Base-by-base conservation (phyloP, 2,329 filamentous ascomycete species). In the Aspergillus sp. region DNA sequence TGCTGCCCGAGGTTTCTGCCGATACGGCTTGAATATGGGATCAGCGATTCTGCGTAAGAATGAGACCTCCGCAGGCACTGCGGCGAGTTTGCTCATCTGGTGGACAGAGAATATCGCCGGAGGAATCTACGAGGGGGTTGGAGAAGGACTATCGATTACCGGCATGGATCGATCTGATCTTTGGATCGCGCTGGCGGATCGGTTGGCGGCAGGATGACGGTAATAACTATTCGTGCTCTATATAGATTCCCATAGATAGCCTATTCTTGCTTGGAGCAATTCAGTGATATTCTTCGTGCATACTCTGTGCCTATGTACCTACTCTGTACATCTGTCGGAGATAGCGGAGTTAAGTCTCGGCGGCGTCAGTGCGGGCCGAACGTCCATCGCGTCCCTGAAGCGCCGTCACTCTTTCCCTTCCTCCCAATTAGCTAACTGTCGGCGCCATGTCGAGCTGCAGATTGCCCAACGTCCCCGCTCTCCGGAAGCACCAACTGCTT, bases 401-500 rank as follows among this genome's bases (percentile, higher is more conserved):
- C 34, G 7, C 25, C 25, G 9, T 34, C 47, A 19, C 20, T 31
- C 34, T 17, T 32, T 36, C 34, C 17, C 16, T 31, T 40, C 43
- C n/a, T 13, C 7, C 34, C 34, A 38, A 17, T 48, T 38, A 40
- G 17, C 38, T 5, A 40, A 9, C 17, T 40, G 16, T 29, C 31
- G 7, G 17, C 56, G 50, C 23, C 47, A 61, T 61, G 58, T 61
- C 58, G 36, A 56, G 70, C 34, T 64, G 61, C 50, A 68, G 61
- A 50, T 54, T 75, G 19, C 72, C 72, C 17, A 71, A 68, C 50
- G 66, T 75, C 47, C 72, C 76, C 32, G 80, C 80, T 23, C 76
- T 92, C 65, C 83, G 87, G 64, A 85, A 81, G 70, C 88, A 94
- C 71, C 87, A 91, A 67, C 81, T 94, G 46, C 79, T 91, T 38